Percentiles rank a stretch among this genome's conserved stretches.
Evolutionary conservation across 2,329 filamentous ascomycete species (phyloP).

Genomic region (Colletotrichum sp.): DNA sequence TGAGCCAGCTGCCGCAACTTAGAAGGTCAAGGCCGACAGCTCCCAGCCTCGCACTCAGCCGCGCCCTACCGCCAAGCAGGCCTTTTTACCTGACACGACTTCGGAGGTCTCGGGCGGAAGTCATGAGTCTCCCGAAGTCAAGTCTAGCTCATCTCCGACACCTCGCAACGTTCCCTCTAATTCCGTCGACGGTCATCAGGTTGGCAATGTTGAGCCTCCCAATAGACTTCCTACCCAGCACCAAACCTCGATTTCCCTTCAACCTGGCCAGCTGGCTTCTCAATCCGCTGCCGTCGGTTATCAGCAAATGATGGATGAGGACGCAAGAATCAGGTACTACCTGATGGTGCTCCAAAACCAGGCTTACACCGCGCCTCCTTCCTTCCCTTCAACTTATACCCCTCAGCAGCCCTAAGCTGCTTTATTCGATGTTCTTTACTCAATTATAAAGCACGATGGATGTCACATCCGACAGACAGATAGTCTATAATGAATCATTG

Average conservation of each 20-base stretch:
- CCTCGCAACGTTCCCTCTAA: neutral
- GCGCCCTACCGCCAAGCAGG: neutral
- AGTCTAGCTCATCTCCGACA: neutral
- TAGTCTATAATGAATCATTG: constrained; percentile 7
- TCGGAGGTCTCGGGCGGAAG: neutral
- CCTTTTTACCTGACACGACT: neutral
- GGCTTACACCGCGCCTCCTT: neutral
- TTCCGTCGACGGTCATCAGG: neutral
- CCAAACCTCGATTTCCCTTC: neutral
- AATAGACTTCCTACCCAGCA: neutral
- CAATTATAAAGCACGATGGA: neutral
- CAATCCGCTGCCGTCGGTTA: neutral
- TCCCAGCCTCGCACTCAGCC: neutral
- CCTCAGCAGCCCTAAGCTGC: constrained; percentile 16
- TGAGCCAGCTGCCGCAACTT: constrained; percentile 18
- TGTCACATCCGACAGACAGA: neutral
- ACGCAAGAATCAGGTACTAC: neutral
- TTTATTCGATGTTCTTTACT: constrained; percentile 9
- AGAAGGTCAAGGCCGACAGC: constrained; percentile 1
- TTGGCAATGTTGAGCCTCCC: neutral
- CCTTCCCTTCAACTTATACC: constrained; percentile 16
- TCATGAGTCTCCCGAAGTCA: neutral
- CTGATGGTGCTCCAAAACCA: neutral
- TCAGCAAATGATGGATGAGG: neutral
- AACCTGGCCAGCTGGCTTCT: neutral